These are phyloP conservation scores for Talaromyces thailandensis DNA, from an alignment of 495 filamentous ascomycete genomes.

Conservation along the genomic window DNA sequence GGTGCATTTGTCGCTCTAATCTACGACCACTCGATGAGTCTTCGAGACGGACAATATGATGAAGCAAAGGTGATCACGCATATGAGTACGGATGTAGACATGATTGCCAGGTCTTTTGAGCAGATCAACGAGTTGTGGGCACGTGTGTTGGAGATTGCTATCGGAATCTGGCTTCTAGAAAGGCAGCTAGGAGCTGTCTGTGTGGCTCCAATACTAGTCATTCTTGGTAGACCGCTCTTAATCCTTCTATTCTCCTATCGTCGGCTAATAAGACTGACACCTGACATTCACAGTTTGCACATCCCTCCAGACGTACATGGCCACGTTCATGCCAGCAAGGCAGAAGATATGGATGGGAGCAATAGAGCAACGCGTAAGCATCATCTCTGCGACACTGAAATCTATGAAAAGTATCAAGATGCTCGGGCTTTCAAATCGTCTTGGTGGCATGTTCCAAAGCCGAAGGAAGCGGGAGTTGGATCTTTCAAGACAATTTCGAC, in stretches of 20 bases:
- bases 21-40: constrained; percentile 29
- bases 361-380: constrained; percentile 42
- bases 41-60: constrained; percentile 14
- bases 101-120: constrained; percentile 23
- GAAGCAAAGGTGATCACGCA: constrained; percentile 41
- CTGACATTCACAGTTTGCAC: constrained; percentile 14
- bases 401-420: constrained; percentile 55
- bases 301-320: constrained; percentile 8
- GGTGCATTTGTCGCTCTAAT: constrained; percentile 41
- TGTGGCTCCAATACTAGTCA: constrained; percentile 35
- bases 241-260: constrained; percentile 13
- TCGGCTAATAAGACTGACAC: constrained; percentile 18
- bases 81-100: constrained; percentile 46
- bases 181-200: constrained; percentile 37
- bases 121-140: constrained; percentile 43
- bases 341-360: constrained; percentile 42
- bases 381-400: constrained; percentile 38
- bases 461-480: constrained; percentile 36
- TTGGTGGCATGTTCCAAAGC: constrained; percentile 23
- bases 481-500: constrained; percentile 32
- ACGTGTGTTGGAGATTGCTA: constrained; percentile 35
- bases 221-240: constrained; percentile 22
- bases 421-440: constrained; percentile 38
- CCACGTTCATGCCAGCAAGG: constrained; percentile 14
- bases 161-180: constrained; percentile 45